Evolutionary conservation across 2,329 filamentous ascomycete species (phyloP), one percentile per base, ranked within the genome.

Genomic region (Diplodia corticola): DNA sequence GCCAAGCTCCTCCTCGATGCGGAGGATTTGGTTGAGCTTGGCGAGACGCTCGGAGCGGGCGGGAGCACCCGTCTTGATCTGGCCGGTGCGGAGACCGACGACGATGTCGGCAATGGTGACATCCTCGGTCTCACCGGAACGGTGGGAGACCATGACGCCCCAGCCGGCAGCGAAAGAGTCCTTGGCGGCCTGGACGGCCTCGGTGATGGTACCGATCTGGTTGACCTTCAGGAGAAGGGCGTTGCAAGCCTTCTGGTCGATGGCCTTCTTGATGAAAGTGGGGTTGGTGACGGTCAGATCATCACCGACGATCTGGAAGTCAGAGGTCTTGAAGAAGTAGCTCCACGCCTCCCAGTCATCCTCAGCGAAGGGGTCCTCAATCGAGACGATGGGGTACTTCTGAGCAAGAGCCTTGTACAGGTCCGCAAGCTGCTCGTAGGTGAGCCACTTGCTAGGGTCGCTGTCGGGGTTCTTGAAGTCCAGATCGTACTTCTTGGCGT

Each of bases 401-500:
- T 89, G 87, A 79, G 87, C 86, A 69, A 99, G 89, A 54, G 89
- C 85, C 80, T 91, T 88, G 89, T 99, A 98, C 76, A 96, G 84
- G 77, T 90, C 89, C 78, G 95, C 94, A 70, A 99, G 91, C 85
- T 99, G 86, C 87, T 98, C 92, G 84, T 98, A 98, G 74, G 92
- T 97, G 86, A 99, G 86, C 95, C 95, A 98, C 89, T 99, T 98
- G 86, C 83, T 87, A 78, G 89, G 87, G 85, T 99, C 95, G 80
- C 91, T 95, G 71, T 98, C 90, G 77, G 95, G 94, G 89, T 99
- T 99, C 92, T 99, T 98, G 92, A 98, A 99, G 90, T 98, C 95
- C 71, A 99, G 88, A 80, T 99, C 95, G 88, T 99, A 99, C 88
- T 98, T 98, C 91, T 98, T 97, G 80, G 84, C 94, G 63, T 95